Evolutionary conservation across 2,329 filamentous ascomycete species (phyloP).

Genomic region (Cladosporium phlei): DNA sequence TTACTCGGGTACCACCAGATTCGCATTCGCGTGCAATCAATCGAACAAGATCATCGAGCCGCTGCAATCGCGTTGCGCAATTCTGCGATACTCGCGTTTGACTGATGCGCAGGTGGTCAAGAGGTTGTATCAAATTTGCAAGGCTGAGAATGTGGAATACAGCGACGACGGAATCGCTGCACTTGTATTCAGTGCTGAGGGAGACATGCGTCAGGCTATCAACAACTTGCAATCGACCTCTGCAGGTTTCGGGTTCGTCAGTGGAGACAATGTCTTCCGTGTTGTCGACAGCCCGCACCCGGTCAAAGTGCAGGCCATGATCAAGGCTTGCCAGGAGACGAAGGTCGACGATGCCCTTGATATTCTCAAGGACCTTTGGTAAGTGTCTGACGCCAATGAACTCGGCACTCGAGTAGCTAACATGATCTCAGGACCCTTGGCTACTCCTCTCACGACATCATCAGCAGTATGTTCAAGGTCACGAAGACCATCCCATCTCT

Average conservation of each 20-base stretch:
- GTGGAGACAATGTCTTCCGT: constrained; percentile 94
- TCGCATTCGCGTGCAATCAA: constrained; percentile 97
- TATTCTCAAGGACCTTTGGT: constrained; percentile 83
- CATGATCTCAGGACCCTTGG: constrained; percentile 74
- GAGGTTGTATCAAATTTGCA: constrained; percentile 83
- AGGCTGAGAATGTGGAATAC: constrained; percentile 84
- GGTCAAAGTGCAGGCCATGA: constrained; percentile 97
- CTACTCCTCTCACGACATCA: constrained; percentile 98
- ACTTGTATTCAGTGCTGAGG: constrained; percentile 94
- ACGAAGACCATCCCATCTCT: constrained; percentile 91
- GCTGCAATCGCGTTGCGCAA: constrained; percentile 93
- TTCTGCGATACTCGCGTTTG: constrained; percentile 85
- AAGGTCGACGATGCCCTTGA: constrained; percentile 86
- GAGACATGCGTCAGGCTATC: constrained; percentile 98
- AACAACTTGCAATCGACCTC: constrained; percentile 94
- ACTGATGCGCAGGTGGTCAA: constrained; percentile 92
- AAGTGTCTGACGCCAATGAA: too few species aligned
- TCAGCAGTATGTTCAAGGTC: constrained; percentile 98
- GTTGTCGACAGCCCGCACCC: constrained; percentile 96
- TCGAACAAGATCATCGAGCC: constrained; percentile 99
- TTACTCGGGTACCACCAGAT: constrained; percentile 91
- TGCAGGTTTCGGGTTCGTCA: constrained; percentile 95
- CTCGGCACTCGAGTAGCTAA: too few species aligned
- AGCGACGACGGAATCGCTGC: constrained; percentile 91
- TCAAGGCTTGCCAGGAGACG: constrained; percentile 92